Evolutionary conservation across 306 rosid species (phyloP), one percentile per base, ranked within the genome.

Genomic region (Begonia masoniana): DNA sequence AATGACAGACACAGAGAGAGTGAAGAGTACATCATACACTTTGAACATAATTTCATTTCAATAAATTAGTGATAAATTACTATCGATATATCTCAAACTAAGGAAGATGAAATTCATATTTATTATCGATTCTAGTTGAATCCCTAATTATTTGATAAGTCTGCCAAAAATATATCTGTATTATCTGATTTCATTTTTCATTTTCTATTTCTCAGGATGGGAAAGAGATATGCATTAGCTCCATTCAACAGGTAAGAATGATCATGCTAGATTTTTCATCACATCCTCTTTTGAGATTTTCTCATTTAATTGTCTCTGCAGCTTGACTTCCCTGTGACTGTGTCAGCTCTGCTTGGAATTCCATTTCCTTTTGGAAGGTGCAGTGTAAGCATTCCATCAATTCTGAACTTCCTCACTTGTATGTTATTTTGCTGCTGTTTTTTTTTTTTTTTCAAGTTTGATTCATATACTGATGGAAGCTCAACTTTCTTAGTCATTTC

Each of bases 341-440:
- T 91, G 67, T 83, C 97, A 43, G 94, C 92, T 2, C 69, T 85
- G 78, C 83, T 91, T 58, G 97, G 96, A 58, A 62, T 91, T 58
- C 96, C 97, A 14, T 85, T 91, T 74, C 97, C 97, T 68, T 85
- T 74, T 59, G 97, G 96, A 85, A 91, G 97, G 97, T 91, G 92
- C 75, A 76, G 85, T 83, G 78, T 85, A 91, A 85, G 83, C 80
- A 71, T 67, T 77, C 26, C 69, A 53, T 74, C 68, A 65, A 26
- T 61, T 52, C 53, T 57, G 50, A 51, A 12, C 71, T 59, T 52
- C 43, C 56, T 39, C 23, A 21, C 39, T 52, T 52, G 14, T 59
- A 16, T 59, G 55, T 61, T 61, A 6, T 16, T 2, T 12, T 50
- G 53, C 10, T 50, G 14, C 24, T 14, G 10, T 50, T 50, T 50